Evolutionary conservation across 2,329 filamentous ascomycete genomes (phyloP), one percentile per base, ranked within the genome.

Genomic region (Colletotrichum graminicola): DNA sequence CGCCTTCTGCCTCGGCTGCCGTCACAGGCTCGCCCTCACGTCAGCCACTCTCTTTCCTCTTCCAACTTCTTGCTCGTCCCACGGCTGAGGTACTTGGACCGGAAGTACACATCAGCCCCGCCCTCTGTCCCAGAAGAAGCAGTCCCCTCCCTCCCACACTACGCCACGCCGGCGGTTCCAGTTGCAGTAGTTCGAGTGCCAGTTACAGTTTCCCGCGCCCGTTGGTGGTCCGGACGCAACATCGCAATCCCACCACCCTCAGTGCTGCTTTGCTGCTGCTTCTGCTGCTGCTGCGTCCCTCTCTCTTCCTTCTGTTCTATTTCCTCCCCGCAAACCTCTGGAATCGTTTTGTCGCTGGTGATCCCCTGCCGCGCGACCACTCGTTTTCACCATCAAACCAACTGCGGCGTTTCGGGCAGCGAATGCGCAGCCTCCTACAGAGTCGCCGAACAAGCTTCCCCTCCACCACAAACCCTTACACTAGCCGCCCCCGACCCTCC

Each of bases 141-240:
- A 16, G n/a, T 51, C 32, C 32, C 59, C 45, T 29, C 41, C 29
- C 29, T 47, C 63, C 64, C 59, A 29, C 59, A 45, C 43, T 45
- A 45, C 68, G 51, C 65, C 41, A 57, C 68, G 43, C 57, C 57
- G 59, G 57, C 36, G 57, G 68, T 59, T 71, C 68, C 34, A 39
- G 54, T 39, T 56, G 54, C 34, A 41, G 68, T 41, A 36, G 68
- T 47, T 63, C 54, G 34, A 59, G 68, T 68, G 67, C 65, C 47
- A 72, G 69, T 69, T 69, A 68, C 65, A 68, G 59, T 67, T 71
- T 63, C 49, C 67, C 68, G 51, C 59, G 68, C 67, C 68, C 65
- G 59, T 71, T 63, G 34, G 14, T 51, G 52, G 64, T 67, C 52
- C 64, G 45, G 43, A 62, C 52, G 65, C 68, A 68, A 63, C 65